A percentile compares a stretch with the other conserved stretches of the same genome.
phyloP scores from a whole-genome alignment of 495 filamentous ascomycete species.

The Lophium mytilinum region DNA sequence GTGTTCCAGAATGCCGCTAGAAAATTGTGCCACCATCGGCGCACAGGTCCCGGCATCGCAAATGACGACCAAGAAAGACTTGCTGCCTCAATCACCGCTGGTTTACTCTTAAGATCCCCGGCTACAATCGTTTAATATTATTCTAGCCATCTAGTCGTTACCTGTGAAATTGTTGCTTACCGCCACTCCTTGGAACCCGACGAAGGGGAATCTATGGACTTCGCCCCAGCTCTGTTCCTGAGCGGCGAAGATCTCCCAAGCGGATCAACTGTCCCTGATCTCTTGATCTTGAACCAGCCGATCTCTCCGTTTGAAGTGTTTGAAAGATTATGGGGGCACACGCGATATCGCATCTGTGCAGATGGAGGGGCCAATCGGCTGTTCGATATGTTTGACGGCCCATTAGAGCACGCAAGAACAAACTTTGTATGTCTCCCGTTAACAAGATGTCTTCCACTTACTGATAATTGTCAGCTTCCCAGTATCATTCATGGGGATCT shows the following conservation, averaged over 20 bases:
- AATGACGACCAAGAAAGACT: too few relatives aligned
- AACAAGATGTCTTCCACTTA: background rate
- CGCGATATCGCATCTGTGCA: constrained; percentile 51
- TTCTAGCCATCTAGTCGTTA: too few relatives aligned
- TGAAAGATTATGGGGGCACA: constrained; percentile 26
- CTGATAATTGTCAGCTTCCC: constrained; percentile 43
- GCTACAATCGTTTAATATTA: too few relatives aligned
- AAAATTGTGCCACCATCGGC: too few relatives aligned
- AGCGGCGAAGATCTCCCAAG: background rate
- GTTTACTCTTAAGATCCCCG: too few relatives aligned
- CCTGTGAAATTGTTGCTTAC: too few relatives aligned
- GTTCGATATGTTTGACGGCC: constrained; percentile 44
- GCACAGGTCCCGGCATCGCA: too few relatives aligned
- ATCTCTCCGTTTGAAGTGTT: constrained; percentile 26
- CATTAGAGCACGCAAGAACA: constrained; percentile 33
- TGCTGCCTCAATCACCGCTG: too few relatives aligned
- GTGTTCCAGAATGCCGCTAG: too few relatives aligned
- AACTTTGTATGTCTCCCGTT: constrained; percentile 34
- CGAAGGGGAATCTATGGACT: background rate
- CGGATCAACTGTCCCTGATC: constrained; percentile 4
- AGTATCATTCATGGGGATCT: constrained; percentile 76
- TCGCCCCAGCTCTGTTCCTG: constrained; percentile 14
- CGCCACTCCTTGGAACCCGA: too few relatives aligned
- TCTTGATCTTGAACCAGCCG: constrained; percentile 37
- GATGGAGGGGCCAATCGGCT: constrained; percentile 88